These are phyloP conservation scores for Murraya paniculata DNA, from an alignment of 345 rosid species.

Conservation along the genomic window DNA sequence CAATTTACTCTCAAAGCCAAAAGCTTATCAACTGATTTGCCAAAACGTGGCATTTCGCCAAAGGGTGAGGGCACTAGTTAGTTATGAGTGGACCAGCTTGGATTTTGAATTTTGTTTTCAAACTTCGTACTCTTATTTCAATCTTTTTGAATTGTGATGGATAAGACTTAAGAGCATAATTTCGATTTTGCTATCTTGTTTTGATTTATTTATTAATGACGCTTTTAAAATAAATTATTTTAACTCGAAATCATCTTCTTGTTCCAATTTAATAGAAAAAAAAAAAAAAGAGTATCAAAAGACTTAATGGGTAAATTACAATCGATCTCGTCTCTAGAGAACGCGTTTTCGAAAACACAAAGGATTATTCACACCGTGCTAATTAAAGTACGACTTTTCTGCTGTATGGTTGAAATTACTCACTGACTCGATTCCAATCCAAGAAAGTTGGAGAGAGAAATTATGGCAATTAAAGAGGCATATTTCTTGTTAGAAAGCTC, in stretches of 20 bases:
- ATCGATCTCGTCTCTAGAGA: not conserved
- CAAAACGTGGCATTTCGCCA: not conserved
- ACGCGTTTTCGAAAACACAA: not conserved
- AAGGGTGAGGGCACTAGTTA: not conserved
- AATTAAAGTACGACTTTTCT: slow-evolving; percentile 10
- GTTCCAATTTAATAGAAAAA: not conserved
- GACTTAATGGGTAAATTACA: not conserved
- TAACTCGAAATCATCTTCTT: not conserved
- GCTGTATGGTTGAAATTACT: not conserved
- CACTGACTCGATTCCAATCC: slow-evolving; percentile 22
- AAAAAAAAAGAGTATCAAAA: not conserved
- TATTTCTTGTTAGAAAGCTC: not conserved
- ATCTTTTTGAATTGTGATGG: too few species aligned
- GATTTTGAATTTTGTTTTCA: not conserved
- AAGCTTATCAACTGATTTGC: slow-evolving; percentile 10
- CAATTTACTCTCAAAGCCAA: not conserved
- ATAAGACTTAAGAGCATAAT: too few species aligned
- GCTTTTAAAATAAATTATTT: not conserved
- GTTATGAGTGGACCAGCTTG: slow-evolving; percentile 17
- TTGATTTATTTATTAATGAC: too few species aligned
- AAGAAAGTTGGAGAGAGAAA: slow-evolving; percentile 19
- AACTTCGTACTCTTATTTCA: too few species aligned
- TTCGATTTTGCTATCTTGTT: too few species aligned
- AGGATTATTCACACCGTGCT: not conserved
- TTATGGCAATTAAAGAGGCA: not conserved